Conservation (phyloP, 768 basidiomycete genomes). For the Termitomyces sp. region DNA sequence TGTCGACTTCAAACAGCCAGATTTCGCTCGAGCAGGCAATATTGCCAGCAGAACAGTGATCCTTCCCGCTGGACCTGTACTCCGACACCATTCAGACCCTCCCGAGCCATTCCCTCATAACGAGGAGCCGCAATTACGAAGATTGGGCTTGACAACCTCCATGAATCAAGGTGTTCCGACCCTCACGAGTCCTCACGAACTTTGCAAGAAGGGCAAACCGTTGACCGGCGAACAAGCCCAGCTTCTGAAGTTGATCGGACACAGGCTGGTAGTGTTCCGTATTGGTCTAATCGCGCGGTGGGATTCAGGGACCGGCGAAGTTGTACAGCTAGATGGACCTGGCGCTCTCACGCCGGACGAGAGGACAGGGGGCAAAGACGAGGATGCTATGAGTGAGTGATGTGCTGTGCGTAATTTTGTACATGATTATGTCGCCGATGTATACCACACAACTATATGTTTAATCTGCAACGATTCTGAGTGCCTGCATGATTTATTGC, state of each 20-base stretch:
- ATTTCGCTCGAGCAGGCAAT: slow-evolving; percentile 90
- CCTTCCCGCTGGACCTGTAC: slow-evolving; percentile 80
- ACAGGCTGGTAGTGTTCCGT: slow-evolving; percentile 82
- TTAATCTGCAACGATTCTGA: not conserved
- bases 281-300: slow-evolving; percentile 68
- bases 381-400: slow-evolving; percentile 48
- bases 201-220: slow-evolving; percentile 79
- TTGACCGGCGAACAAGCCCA: slow-evolving; percentile 88
- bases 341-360: slow-evolving; percentile 31
- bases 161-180: slow-evolving; percentile 88
- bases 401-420: slow-evolving; percentile 5
- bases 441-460: slow-evolving; percentile 13
- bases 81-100: slow-evolving; percentile 73
- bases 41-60: slow-evolving; percentile 65
- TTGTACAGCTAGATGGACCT: slow-evolving; percentile 50
- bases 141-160: slow-evolving; percentile 80
- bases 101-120: slow-evolving; percentile 93
- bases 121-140: slow-evolving; percentile 94
- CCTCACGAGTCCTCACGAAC: slow-evolving; percentile 67
- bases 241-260: slow-evolving; percentile 84
- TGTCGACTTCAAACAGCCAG: slow-evolving; percentile 78
- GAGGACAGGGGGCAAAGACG: slow-evolving; percentile 17
- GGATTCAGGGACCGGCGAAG: slow-evolving; percentile 63
- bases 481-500: not conserved
- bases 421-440: slow-evolving; percentile 6